Evolutionary conservation across 2,329 filamentous ascomycete genomes (phyloP).

Genomic region (Aspergillus chevalieri): DNA sequence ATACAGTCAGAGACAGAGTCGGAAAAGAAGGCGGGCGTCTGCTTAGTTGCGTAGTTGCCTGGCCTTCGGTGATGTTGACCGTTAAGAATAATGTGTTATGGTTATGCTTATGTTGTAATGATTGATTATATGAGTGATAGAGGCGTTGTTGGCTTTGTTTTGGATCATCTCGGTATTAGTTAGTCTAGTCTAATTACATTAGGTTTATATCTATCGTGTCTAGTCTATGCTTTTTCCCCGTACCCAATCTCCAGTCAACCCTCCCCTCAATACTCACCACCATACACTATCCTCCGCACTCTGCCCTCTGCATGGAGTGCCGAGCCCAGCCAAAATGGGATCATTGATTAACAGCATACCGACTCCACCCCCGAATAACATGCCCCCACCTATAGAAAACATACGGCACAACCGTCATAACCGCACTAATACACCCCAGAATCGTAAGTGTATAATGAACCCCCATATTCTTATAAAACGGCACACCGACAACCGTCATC

Average conservation of each 20-base stretch:
- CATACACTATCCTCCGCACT: neutral
- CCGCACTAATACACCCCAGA: constrained; percentile 31
- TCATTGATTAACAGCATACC: neutral
- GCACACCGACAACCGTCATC: constrained; percentile 30
- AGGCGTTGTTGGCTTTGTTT: neutral
- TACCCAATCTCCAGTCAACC: too few relatives aligned
- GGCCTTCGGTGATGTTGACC: neutral
- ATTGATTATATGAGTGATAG: neutral
- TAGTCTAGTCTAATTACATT: neutral
- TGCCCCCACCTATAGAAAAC: constrained; percentile 13
- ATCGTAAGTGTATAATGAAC: constrained; percentile 41
- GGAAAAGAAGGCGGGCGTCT: constrained; percentile 15
- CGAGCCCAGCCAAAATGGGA: neutral
- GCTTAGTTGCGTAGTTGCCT: constrained; percentile 2
- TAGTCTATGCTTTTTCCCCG: neutral
- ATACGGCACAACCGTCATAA: constrained; percentile 41
- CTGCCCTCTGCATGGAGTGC: neutral
- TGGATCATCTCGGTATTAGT: neutral
- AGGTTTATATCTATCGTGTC: neutral
- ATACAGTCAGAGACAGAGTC: neutral
- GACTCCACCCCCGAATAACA: neutral
- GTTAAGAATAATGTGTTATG: neutral
- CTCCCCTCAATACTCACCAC: neutral
- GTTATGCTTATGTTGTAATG: neutral
- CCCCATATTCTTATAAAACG: constrained; percentile 39